Evolutionary conservation across 2,329 filamentous ascomycete species (phyloP), one percentile per base, ranked within the genome.

Genomic region (Fusarium metavorans): DNA sequence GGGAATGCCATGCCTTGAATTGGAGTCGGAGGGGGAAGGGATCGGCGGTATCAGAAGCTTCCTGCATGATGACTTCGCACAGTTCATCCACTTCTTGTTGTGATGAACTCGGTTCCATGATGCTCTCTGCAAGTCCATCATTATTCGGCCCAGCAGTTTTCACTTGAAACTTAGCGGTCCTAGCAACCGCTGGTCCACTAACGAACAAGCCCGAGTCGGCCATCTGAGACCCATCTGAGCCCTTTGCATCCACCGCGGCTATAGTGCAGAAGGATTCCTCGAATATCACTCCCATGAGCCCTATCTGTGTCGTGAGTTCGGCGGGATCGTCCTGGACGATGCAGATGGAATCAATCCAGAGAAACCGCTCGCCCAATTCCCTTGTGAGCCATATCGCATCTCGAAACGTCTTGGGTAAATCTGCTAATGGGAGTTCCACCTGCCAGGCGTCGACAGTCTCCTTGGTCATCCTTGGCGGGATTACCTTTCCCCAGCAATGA

Each of bases 181-280:
- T 37, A 7, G 20, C n/a, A 56, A 34, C n/a, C 9, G 30, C 32
- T 16, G 52, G 52, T 1, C 52, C 52, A 6, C 52, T 56, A 14
- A 56, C 52, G 5, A 56, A 56, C n/a, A 56, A 18, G 11, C 52
- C 52, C n/a, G 52, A 56, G 20, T 56, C 52, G 8, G 10, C 13
- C 23, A 23, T 16, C 10, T 59, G 34, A n/a, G 56, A 59, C 20
- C 56, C 56, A 23, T 59, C 35, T 20, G 56, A 27, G 10, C 56
- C 56, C 13, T 59, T 59, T 20, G 56, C 56, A 27, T 59, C 56
- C 9, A 59, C 56, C 16, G 56, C 56, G n/a, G 56, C 56, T 41
- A 59, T 59, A 3, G 56, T 41, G 56, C 56, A 59, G 23, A 59
- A 59, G 9, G 56, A 59, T 30, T 59, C 16, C 56, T 59, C 56